Percentiles rank a stretch among this genome's conserved stretches.
Evolutionary conservation across 2,329 filamentous ascomycete species (phyloP).

Genomic region (Fusarium mundagurra): DNA sequence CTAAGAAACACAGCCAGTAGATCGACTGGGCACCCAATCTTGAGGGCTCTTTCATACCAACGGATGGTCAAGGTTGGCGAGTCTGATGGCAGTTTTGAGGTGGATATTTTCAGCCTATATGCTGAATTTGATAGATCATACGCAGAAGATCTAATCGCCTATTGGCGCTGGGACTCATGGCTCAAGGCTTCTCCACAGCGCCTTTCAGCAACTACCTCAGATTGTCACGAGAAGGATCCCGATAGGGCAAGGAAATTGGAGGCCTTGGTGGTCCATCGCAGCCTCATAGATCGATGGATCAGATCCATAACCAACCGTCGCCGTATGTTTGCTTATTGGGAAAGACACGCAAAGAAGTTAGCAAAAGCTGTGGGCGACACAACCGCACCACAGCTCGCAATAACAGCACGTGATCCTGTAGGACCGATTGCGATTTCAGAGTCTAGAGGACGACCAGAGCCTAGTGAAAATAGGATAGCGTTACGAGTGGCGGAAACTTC

Average conservation of each 20-base stretch:
- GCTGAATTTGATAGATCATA: neutral
- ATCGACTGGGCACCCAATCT: neutral
- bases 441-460: neutral
- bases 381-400: neutral
- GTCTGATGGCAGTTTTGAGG: neutral
- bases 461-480: neutral
- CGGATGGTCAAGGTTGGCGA: neutral
- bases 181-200: neutral
- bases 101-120: neutral
- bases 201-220: neutral
- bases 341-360: neutral
- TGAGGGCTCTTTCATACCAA: neutral
- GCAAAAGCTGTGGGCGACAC: neutral
- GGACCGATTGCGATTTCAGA: neutral
- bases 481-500: neutral
- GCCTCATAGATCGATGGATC: neutral
- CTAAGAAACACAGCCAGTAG: neutral
- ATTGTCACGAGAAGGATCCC: neutral
- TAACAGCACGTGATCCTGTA: neutral
- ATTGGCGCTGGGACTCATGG: neutral
- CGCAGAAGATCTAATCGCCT: neutral
- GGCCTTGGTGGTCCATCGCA: neutral
- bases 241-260: neutral
- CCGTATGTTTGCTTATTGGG: neutral
- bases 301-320: neutral